Conservation (phyloP, 495 filamentous ascomycete genomes). For the Cairneyella variabilis region DNA sequence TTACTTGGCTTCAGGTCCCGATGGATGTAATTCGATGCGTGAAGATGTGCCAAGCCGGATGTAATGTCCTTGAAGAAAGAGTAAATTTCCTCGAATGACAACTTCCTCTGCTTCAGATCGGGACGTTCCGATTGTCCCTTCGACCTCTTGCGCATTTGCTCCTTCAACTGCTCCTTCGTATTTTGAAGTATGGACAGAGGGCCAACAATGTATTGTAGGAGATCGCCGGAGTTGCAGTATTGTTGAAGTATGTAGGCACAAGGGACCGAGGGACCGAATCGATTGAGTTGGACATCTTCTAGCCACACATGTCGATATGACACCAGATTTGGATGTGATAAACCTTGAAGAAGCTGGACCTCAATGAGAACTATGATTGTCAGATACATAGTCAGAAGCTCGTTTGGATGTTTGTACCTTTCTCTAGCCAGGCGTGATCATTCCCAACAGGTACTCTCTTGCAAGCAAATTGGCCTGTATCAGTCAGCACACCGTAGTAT, state of each 20-base stretch:
- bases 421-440: constrained; percentile 93
- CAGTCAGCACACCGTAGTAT: neutral
- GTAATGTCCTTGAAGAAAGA: constrained; percentile 96
- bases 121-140: constrained; percentile 48
- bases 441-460: constrained; percentile 95
- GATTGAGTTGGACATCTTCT: constrained; percentile 76
- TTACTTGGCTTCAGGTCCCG: constrained; percentile 95
- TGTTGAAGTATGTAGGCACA: constrained; percentile 97
- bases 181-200: constrained; percentile 44
- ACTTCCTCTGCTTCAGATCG: constrained; percentile 52
- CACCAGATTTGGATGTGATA: constrained; percentile 93
- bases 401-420: constrained; percentile 37
- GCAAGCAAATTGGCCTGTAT: constrained; percentile 73
- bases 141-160: constrained; percentile 67
- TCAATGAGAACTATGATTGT: constrained; percentile 62
- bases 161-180: constrained; percentile 81
- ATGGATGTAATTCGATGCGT: constrained; percentile 92
- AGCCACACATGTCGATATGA: constrained; percentile 97
- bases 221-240: constrained; percentile 93
- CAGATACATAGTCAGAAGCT: neutral
- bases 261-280: constrained; percentile 86
- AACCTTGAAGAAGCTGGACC: constrained; percentile 84
- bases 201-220: constrained; percentile 79
- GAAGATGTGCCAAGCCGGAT: constrained; percentile 83
- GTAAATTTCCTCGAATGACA: constrained; percentile 89